Base-by-base conservation (phyloP, 441 rosid species). In the Capsella rubella region DNA sequence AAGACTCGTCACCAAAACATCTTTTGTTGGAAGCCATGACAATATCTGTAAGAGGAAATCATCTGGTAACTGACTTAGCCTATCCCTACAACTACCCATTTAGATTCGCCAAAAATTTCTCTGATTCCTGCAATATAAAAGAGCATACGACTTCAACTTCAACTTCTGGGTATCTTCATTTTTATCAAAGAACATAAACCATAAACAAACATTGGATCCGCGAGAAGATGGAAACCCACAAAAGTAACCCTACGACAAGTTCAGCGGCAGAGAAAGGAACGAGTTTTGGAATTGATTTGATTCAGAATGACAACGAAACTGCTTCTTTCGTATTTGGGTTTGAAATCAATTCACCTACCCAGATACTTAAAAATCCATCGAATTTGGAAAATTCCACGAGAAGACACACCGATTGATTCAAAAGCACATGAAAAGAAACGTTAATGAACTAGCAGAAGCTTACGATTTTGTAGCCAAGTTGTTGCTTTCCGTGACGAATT, bases 11-110 rank as follows among this genome's bases (percentile, higher is more conserved):
- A 21, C 58, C 64, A 72, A 7, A 60, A 29, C 77, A 45, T 65
- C 64, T 72, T 72, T 77, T 1, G 69, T 71, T 8, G 80, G 77
- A 52, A 77, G 77, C 9, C 42, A 11, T 34, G 77, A 65, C 11
- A 77, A 29, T 42, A 77, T 77, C 57, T 52, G 67, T 52, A 71
- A 6, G 4, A 77, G 77, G 69, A 66, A 67, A 67, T 71, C 80
- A 53, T 77, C 80, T 49, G 76, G 80, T 3, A 77, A 53, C 9
- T 40, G 43, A 58, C 77, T 77, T 18, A 77, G 40, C 59, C 51
- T 72, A 16, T 77, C 80, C 7, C 71, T 70, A 57, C 29, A 8
- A 47, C 32, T 39, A 8, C 4, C 75, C 80, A 69, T 76, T 21
- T 3, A 0, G 16, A 28, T 25, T 31, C 13, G 3, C 25, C 59